Conservation (phyloP, 1,284 basidiomycete genomes). For the Moesziomyces sp. region DNA sequence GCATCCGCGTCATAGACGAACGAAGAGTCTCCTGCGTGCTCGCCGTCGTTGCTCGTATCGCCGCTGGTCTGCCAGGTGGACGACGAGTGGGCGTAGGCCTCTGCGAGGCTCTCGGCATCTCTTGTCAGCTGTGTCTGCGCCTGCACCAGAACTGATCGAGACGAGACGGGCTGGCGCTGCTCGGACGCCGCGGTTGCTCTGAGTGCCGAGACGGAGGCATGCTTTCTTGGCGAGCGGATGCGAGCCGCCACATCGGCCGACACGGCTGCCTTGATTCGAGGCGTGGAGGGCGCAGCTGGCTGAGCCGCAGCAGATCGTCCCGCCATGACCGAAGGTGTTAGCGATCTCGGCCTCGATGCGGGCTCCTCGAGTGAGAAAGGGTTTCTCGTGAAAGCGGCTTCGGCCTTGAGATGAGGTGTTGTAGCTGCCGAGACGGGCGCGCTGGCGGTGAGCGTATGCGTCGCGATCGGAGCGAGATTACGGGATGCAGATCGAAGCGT, state of each 20-base stretch:
- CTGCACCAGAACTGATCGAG: neutral
- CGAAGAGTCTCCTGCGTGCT: slow-evolving; percentile 44
- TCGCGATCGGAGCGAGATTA: neutral
- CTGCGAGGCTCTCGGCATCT: slow-evolving; percentile 4
- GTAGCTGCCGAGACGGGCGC: slow-evolving; percentile 12
- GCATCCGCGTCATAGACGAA: slow-evolving; percentile 53
- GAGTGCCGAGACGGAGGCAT: slow-evolving; percentile 32
- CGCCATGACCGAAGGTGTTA: slow-evolving; percentile 27
- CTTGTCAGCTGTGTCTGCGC: slow-evolving; percentile 12
- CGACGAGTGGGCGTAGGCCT: slow-evolving; percentile 23
- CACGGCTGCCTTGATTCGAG: slow-evolving; percentile 44
- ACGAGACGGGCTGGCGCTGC: neutral
- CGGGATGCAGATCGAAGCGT: slow-evolving; percentile 20
- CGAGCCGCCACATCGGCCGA: slow-evolving; percentile 43
- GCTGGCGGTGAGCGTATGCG: slow-evolving; percentile 1
- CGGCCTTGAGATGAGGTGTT: slow-evolving; percentile 22
- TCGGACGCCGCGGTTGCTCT: slow-evolving; percentile 4
- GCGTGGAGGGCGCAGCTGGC: slow-evolving; percentile 9
- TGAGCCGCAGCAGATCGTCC: slow-evolving; percentile 8
- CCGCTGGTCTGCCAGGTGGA: slow-evolving; percentile 18
- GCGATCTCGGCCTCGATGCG: slow-evolving; percentile 24
- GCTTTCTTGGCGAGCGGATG: slow-evolving; percentile 36
- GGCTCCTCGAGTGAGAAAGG: neutral
- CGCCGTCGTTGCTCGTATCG: slow-evolving; percentile 1
- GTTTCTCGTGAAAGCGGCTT: slow-evolving; percentile 6